Base-by-base conservation (phyloP, 192 early-diverging fungal genomes). In the Coemansia sp. region DNA sequence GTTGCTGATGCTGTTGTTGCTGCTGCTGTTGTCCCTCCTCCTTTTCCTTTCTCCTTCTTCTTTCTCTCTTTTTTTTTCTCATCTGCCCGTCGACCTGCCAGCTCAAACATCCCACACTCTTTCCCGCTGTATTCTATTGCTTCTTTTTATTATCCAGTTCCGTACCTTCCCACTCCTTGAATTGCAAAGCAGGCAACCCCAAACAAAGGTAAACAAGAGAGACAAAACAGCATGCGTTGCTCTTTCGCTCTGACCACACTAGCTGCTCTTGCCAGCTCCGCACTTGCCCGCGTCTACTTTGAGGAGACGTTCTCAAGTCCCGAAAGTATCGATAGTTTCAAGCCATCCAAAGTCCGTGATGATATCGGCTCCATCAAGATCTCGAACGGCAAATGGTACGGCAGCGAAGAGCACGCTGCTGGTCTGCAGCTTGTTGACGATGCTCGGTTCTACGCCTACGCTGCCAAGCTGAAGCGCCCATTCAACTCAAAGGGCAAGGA, bases 401-500 rank as follows among this genome's bases (percentile, higher is more conserved):
- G 87, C 36, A 88, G 95, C 82, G 84, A 90, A 65, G 78, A 83
- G 55, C 71, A 85, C 64, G 83, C 74, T 69, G 80, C 78, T 57
- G 94, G 93, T 60, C 85, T 98, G 52, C 87, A 94, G 73, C 93
- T 94, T 7, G 52, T 84, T 55, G 80, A 95, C 63, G 93, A 96
- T 52, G 89, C 89, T 48, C 84, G 87, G 40, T 95, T 93, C 86
- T 98, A 96, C 83, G 90, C 91, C 43, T 87, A 92, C 61, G 87
- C 94, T 8, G 86, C 92, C 36, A 86, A 89, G 63, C 81, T 95
- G 65, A 84, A 89, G 62, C 80, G 89, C 57, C 71, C 82, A 62
- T 90, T 92, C 72, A 88, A 92, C 81, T 93, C 91, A 85, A 88
- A 89, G 73, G 90, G 88, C 74, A 94, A 94, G 73, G 85, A 89